Evolutionary conservation across 2,329 filamentous ascomycete genomes (phyloP).

Genomic region (Hypoxylon sp.): DNA sequence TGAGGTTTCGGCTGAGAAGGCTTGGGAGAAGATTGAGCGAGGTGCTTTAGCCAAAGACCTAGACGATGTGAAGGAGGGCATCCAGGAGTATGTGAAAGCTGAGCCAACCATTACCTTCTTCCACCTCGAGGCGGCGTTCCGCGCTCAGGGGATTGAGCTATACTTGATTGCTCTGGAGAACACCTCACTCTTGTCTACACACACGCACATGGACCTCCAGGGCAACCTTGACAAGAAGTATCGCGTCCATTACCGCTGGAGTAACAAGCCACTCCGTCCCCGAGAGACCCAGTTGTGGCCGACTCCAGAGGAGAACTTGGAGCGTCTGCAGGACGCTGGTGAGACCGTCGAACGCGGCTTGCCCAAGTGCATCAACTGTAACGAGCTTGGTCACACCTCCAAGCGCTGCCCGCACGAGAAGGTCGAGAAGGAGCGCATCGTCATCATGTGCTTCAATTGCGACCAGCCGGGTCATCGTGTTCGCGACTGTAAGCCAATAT

Average conservation of each 20-base stretch:
- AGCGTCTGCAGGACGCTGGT: conserved; percentile 76
- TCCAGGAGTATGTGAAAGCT: conserved; percentile 74
- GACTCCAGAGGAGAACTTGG: conserved; percentile 70
- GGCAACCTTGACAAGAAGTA: conserved; percentile 77
- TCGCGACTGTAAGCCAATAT: conserved; percentile 74
- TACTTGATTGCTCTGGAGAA: conserved; percentile 76
- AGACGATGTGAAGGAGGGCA: conserved; percentile 73
- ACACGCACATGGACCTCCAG: conserved; percentile 81
- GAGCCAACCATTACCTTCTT: conserved; percentile 70
- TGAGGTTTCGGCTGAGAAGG: conserved; percentile 66
- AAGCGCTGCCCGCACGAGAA: conserved; percentile 74
- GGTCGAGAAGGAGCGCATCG: conserved; percentile 62
- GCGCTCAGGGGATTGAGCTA: conserved; percentile 66
- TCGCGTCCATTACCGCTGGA: conserved; percentile 74
- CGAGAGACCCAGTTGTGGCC: conserved; percentile 75
- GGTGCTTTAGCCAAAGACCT: conserved; percentile 70
- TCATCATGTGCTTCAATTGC: conserved; percentile 77
- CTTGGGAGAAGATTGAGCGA: conserved; percentile 70
- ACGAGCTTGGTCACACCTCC: conserved; percentile 73
- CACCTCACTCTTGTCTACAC: conserved; percentile 66
- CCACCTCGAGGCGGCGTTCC: conserved; percentile 74
- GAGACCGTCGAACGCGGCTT: conserved; percentile 72
- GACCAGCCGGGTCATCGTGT: conserved; percentile 74
- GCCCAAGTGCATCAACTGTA: conserved; percentile 75
- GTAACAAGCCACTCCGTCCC: conserved; percentile 69